Conservation (phyloP, 1,284 basidiomycete genomes). For the Ceratobasidium sp. region DNA sequence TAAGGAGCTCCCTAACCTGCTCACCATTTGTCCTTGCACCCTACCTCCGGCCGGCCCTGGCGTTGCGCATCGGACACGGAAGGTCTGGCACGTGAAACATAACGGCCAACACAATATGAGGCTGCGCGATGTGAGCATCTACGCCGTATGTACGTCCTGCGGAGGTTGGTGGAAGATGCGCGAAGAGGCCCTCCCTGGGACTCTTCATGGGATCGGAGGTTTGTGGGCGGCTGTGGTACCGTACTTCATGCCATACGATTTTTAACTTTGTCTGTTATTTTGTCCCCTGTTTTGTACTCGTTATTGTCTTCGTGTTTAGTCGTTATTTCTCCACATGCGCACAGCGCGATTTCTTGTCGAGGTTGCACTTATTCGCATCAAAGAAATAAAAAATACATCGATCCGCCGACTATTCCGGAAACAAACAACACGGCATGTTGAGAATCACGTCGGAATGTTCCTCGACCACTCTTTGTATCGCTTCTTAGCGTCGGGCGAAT, state of each 20-base stretch:
- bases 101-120: neutral
- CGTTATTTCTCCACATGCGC: neutral
- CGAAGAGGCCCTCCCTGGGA: too few species aligned
- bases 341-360: neutral
- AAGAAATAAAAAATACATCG: too few species aligned
- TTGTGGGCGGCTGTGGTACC: too few species aligned
- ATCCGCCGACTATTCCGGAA: too few species aligned
- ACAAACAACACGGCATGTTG: too few species aligned
- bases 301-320: neutral
- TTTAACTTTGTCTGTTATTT: neutral
- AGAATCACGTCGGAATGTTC: too few species aligned
- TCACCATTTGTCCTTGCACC: constrained; percentile 6
- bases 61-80: neutral
- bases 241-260: neutral
- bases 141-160: too few species aligned
- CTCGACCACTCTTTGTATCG: too few species aligned
- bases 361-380: neutral
- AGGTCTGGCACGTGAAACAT: constrained; percentile 12
- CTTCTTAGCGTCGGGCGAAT: too few species aligned
- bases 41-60: neutral
- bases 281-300: neutral
- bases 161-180: too few species aligned
- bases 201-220: too few species aligned
- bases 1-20: neutral
- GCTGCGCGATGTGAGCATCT: constrained; percentile 4